Evolutionary conservation across 306 rosid species (phyloP), one percentile per base, ranked within the genome.

Genomic region (Prunus fruticosa): DNA sequence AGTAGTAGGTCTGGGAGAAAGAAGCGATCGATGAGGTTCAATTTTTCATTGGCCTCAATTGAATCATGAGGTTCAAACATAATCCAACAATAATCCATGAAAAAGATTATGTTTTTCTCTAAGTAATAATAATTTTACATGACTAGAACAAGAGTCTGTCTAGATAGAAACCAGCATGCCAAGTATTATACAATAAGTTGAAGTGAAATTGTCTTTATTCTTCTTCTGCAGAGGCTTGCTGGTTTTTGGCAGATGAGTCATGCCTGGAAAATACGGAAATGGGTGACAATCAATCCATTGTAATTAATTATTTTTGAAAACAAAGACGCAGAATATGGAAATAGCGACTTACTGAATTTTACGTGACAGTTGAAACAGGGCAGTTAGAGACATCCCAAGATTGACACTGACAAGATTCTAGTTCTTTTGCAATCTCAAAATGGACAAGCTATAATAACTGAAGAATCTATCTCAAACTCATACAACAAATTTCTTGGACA

Each of bases 321-420:
- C 67, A 6, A 9, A 15, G 64, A 13, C 1, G 13, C 16, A 14
- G 58, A 14, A 22, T 34, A 34, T 6, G 41, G 6, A 34, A 34
- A 34, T 34, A 34, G 41, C 27, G 18, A 63, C 82, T 11, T 78
- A 73, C 83, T 66, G 78, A 16, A 69, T 73, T 79, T 79, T 73
- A 54, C 78, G 74, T 6, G 69, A 77, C 22, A 79, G 75, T 67
- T 79, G 83, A 25, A 43, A 79, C 27, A 67, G 38, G 32, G 64
- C 73, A 30, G 52, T 47, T 23, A 76, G 34, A 30, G 78, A 57
- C 83, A 73, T 79, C 12, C 45, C 70, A 20, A 79, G 3, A 63
- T 64, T 46, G 43, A 28, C 74, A 32, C 74, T 65, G 68, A 79
- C 30, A 57, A 73, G 83, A 64, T 46, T 79, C 83, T 75, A 79